Base-by-base conservation (phyloP, 164 flowering plant genomes). In the Berberis thunbergii region DNA sequence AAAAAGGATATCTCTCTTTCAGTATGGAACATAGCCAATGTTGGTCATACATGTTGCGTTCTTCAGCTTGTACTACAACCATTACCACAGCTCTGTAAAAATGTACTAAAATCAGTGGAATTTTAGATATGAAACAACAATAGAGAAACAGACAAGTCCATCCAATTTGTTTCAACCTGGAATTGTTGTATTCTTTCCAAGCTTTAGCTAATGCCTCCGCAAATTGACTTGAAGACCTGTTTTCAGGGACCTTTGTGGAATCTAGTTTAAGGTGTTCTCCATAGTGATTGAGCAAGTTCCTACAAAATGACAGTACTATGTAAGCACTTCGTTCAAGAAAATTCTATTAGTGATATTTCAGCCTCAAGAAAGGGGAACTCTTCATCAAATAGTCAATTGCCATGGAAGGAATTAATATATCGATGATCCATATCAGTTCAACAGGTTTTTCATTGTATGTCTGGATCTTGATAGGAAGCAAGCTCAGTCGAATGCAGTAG, bases 31-130 rank as follows among this genome's bases (percentile, higher is more conserved):
- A 78, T 69, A 91, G 83, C 97, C 96, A 89, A 73, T 81, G 96
- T 65, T 95, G 99, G 75, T 91, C 99, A 74, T 91, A 95, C 99
- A 95, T 95, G 78, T 95, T 95, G 53, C 80, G 86, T 68, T 95
- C 99, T 68, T 87, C 94, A 62, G 80, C 13, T 75, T 89, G 96
- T 73, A 91, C 92, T 69, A 95, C 96, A 64, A 85, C 12, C 90
- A 95, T 68, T 65, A 89, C 78, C 12, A 84, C 84, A 70, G 96
- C 85, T 77, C 99, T 91, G 87, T 49, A 72, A 0, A 70, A 61
- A 63, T 52, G 54, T 40, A 12, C 4, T 41, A 1, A 71, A 60
- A 50, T 68, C 48, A 74, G 56, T 12, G 2, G 43, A 54, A n/a
- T 9, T 6, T 45, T 6, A 41, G 4, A 61, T 6, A 63, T 43